Percentiles rank a stretch among this genome's conserved stretches.
phyloP scores from a whole-genome alignment of 495 filamentous ascomycete genomes.

The Podospora didyma region DNA sequence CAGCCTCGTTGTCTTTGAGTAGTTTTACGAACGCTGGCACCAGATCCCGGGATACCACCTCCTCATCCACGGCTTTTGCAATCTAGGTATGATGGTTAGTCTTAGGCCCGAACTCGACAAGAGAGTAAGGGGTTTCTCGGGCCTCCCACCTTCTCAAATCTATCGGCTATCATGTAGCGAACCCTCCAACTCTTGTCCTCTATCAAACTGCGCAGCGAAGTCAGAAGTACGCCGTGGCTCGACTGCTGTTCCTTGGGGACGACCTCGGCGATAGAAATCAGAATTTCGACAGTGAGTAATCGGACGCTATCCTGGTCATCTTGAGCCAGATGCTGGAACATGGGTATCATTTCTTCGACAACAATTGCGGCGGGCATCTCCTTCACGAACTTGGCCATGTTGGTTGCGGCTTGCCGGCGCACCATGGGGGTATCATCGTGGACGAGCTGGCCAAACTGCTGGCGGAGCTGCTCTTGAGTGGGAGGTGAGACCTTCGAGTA shows the following conservation, averaged over 20 bases:
- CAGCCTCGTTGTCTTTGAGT: slow-evolving; percentile 93
- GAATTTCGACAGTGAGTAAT: slow-evolving; percentile 90
- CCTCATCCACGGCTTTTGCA: slow-evolving; percentile 95
- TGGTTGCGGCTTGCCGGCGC: slow-evolving; percentile 89
- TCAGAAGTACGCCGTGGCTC: slow-evolving; percentile 89
- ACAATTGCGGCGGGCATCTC: slow-evolving; percentile 87
- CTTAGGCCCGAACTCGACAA: neutral
- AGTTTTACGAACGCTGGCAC: slow-evolving; percentile 97
- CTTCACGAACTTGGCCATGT: slow-evolving; percentile 96
- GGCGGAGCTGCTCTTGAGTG: slow-evolving; percentile 83
- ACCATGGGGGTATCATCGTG: slow-evolving; percentile 99
- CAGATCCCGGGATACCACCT: slow-evolving; percentile 88
- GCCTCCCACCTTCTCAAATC: slow-evolving; percentile 83
- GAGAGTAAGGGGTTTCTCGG: neutral
- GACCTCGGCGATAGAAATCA: slow-evolving; percentile 93
- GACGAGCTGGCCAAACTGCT: slow-evolving; percentile 86
- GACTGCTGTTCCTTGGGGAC: slow-evolving; percentile 97
- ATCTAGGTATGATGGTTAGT: slow-evolving; percentile 58
- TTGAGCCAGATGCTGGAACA: slow-evolving; percentile 91
- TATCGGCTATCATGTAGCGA: slow-evolving; percentile 97
- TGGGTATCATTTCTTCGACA: slow-evolving; percentile 97
- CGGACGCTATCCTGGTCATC: slow-evolving; percentile 98
- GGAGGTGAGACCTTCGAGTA: slow-evolving; percentile 81
- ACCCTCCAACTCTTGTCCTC: slow-evolving; percentile 99
- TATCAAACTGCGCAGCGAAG: slow-evolving; percentile 84